phyloP scores from a whole-genome alignment of 164 flowering plant genomes.

The Brasenia schreberi region DNA sequence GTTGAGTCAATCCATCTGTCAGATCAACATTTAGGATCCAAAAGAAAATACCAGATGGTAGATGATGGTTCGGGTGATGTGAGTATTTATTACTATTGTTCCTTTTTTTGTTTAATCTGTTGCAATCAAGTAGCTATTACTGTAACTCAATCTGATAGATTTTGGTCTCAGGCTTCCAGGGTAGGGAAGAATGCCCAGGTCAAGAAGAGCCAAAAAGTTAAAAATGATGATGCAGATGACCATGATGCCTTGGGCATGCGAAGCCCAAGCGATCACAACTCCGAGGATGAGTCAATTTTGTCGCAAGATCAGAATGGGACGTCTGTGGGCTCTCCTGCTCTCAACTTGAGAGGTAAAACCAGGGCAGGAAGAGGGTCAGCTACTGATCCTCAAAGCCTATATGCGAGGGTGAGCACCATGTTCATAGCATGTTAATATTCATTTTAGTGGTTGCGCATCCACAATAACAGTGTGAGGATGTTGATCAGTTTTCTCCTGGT shows the following conservation, averaged over 20 bases:
- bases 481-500: not conserved
- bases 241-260: conserved; percentile 17
- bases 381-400: conserved; percentile 95
- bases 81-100: conserved; percentile 11
- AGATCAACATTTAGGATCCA: conserved; percentile 9
- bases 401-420: conserved; percentile 66
- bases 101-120: not conserved
- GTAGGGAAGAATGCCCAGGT: conserved; percentile 31
- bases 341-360: conserved; percentile 32
- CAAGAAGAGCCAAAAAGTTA: conserved; percentile 31
- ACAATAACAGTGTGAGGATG: not conserved
- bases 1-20: conserved; percentile 7
- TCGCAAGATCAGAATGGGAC: conserved; percentile 33
- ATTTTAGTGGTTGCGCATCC: not conserved
- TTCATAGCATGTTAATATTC: not conserved
- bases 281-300: conserved; percentile 53
- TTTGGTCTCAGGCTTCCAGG: conserved; percentile 24
- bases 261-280: conserved; percentile 38
- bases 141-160: not conserved
- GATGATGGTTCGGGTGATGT: conserved; percentile 23
- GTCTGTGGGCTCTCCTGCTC: conserved; percentile 16
- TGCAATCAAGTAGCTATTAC: not conserved
- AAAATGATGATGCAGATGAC: conserved; percentile 21
- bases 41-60: conserved; percentile 10
- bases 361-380: conserved; percentile 75